Evolutionary conservation across 2,329 filamentous ascomycete genomes (phyloP).

Genomic region (Fusarium fracticaudum): DNA sequence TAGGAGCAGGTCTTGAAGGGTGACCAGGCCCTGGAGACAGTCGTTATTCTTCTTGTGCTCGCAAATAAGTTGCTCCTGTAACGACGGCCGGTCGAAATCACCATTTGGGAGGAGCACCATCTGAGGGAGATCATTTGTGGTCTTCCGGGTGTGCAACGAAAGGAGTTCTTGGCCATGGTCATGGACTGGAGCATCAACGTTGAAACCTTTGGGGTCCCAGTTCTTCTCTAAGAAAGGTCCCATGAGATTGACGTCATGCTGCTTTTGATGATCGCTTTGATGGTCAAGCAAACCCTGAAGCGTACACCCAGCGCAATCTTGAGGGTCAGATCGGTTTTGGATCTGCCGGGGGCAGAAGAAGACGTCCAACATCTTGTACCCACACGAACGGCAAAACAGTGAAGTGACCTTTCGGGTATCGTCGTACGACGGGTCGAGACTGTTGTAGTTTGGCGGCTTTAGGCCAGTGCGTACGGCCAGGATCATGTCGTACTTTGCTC

Average conservation of each 20-base stretch:
- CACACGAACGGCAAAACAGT: conserved; percentile 49
- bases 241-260: conserved; percentile 27
- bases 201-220: conserved; percentile 42
- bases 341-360: conserved; percentile 39
- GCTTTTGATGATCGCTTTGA: conserved; percentile 44
- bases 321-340: neutral
- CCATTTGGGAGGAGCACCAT: conserved; percentile 24
- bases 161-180: conserved; percentile 30
- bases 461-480: conserved; percentile 46
- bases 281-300: conserved; percentile 45
- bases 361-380: conserved; percentile 45
- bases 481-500: conserved; percentile 46
- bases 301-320: conserved; percentile 45
- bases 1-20: conserved; percentile 15
- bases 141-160: conserved; percentile 25
- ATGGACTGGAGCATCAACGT: conserved; percentile 46
- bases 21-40: conserved; percentile 44
- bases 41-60: conserved; percentile 44
- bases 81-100: neutral
- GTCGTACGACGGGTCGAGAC: neutral
- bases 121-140: conserved; percentile 6
- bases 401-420: neutral
- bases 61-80: conserved; percentile 27
- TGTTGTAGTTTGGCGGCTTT: neutral
- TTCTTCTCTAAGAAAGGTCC: conserved; percentile 36